Evolutionary conservation across 2,329 filamentous ascomycete genomes (phyloP).

Genomic region (Thielaviopsis euricoi): DNA sequence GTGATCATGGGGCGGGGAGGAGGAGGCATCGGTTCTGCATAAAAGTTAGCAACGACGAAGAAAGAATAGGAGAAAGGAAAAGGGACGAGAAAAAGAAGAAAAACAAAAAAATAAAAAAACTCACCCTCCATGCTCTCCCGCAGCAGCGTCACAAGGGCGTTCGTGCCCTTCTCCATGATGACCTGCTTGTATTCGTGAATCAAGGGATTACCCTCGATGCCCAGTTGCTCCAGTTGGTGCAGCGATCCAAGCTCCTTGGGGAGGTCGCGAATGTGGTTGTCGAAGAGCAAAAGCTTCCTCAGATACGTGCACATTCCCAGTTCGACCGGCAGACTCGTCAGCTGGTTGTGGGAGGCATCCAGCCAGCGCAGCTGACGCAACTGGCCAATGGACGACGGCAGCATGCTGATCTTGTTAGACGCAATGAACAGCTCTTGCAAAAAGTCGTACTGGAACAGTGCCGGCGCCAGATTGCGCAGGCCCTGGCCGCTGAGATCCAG

Average conservation of each 20-base stretch:
- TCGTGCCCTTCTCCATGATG: constrained; percentile 75
- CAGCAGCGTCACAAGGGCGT: constrained; percentile 64
- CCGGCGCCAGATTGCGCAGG: constrained; percentile 60
- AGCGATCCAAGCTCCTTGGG: constrained; percentile 80
- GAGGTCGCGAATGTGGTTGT: constrained; percentile 70
- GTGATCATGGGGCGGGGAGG: constrained; percentile 60
- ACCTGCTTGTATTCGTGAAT: constrained; percentile 61
- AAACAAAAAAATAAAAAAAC: constrained; percentile 19
- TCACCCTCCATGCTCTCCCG: constrained; percentile 73
- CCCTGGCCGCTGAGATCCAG: constrained; percentile 95
- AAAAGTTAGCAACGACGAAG: constrained; percentile 14
- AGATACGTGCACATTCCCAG: constrained; percentile 94
- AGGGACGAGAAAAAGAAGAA: neutral
- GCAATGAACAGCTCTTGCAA: constrained; percentile 84
- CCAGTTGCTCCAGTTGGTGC: constrained; percentile 74
- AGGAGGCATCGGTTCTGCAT: constrained; percentile 58
- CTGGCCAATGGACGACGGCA: constrained; percentile 70
- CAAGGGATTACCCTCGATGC: constrained; percentile 82
- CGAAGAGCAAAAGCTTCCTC: constrained; percentile 71
- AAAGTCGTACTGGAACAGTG: constrained; percentile 78
- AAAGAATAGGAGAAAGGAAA: neutral
- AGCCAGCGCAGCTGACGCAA: constrained; percentile 68
- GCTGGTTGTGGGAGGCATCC: constrained; percentile 77
- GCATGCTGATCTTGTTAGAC: constrained; percentile 68
- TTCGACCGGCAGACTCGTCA: constrained; percentile 69